These are phyloP conservation scores for Nothophytophthora sp. DNA, from an alignment of 352 stramenopile species.

Conservation along the genomic window DNA sequence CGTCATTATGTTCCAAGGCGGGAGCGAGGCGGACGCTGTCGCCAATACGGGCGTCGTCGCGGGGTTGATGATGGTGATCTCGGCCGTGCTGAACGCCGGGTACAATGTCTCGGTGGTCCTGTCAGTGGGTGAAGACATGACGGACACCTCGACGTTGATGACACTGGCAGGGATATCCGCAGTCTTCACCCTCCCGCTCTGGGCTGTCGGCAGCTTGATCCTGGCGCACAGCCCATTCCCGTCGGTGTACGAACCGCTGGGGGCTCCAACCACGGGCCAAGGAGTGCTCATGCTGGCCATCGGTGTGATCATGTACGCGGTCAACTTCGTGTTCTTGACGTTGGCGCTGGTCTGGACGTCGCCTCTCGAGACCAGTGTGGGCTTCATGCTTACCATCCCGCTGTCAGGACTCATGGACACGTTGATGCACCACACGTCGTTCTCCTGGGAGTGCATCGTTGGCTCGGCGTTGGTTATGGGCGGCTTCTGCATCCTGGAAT, in stretches of 20 bases:
- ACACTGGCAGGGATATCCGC: slow-evolving; percentile 35
- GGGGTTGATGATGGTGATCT: slow-evolving; percentile 47
- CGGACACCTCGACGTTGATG: slow-evolving; percentile 49
- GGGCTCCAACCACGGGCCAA: slow-evolving; percentile 35
- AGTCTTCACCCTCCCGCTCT: slow-evolving; percentile 47
- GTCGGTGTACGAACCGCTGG: slow-evolving; percentile 48
- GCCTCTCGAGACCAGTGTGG: slow-evolving; percentile 43
- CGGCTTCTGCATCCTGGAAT: too few relatives aligned
- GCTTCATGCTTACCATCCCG: slow-evolving; percentile 46
- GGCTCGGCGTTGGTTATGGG: slow-evolving; percentile 36
- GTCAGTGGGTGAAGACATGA: slow-evolving; percentile 38
- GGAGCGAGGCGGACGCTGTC: slow-evolving; percentile 19
- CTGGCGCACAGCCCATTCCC: slow-evolving; percentile 39
- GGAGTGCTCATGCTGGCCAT: slow-evolving; percentile 39
- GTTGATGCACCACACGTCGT: slow-evolving; percentile 28
- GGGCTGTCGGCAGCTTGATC: slow-evolving; percentile 41
- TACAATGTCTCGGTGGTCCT: slow-evolving; percentile 53
- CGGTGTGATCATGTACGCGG: slow-evolving; percentile 26
- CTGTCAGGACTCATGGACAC: slow-evolving; percentile 33
- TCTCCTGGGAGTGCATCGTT: slow-evolving; percentile 32
- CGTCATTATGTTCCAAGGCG: slow-evolving; percentile 46
- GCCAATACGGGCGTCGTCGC: slow-evolving; percentile 32
- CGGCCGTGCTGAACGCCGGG: slow-evolving; percentile 42
- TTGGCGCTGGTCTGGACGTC: slow-evolving; percentile 43
- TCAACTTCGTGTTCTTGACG: slow-evolving; percentile 36